Base-by-base conservation (phyloP, 108 stramenopile species). In the Stephanodiscus minutulus region DNA sequence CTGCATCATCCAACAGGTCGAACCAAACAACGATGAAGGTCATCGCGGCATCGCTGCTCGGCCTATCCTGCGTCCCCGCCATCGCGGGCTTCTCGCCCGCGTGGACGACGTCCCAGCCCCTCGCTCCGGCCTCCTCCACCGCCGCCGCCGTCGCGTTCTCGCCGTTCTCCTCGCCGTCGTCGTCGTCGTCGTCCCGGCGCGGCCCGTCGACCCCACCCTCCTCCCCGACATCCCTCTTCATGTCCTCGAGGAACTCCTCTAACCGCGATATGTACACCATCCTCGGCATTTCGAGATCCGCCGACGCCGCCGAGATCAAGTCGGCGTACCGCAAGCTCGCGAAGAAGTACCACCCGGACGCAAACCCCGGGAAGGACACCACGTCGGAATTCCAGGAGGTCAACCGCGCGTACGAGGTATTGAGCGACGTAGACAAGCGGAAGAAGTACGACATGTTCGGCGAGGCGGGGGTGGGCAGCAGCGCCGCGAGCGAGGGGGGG, bases 391-490 rank as follows among this genome's bases (percentile, higher is more conserved):
- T 93, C 76, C 82, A 82, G 61, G 73, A 79, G 54, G 83, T 98
- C 58, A 95, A 91, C 66, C 81, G 95, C 43, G 98, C 92, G 46
- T 97, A 96, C 83, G 94, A 96, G 73, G 94, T 96, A 8, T 71
- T 98, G 55, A 87, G 72, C 50, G 91, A 98, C 73, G 88, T 89
- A 8, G 90, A 91, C 35, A 83, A 95, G 66, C 89, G 87, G 69
- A 79, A 90, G 70, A 85, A 87, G 50, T 96, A 94, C 65, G 94
- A 97, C 66, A 91, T 90, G 89, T 95, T 93, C 73, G 96, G 94
- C 22, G 89, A 90, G 57, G 82, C 82, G 36, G 94, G 90, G 18
- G 82, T 92, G 9, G 82, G 82, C 3, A 74, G 85, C 69, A 63
- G 53, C 50, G 74, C 86, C 25, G 83, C 81, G 21, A 71, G 82